Base-by-base conservation (phyloP, 345 rosid species). In the Bretschneidera sinensis region DNA sequence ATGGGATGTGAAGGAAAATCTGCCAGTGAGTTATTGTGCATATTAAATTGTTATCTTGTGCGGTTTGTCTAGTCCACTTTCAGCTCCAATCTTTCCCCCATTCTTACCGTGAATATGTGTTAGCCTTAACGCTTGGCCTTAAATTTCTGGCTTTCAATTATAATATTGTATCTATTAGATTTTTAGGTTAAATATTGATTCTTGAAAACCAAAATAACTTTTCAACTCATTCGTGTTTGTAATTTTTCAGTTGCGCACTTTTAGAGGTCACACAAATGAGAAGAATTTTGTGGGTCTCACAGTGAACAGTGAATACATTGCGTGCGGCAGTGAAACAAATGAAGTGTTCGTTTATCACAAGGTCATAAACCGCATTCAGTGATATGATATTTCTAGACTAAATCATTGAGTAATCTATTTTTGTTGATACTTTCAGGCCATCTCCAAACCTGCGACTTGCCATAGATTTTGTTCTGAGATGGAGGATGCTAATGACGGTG, bases 311-410 rank as follows among this genome's bases (percentile, higher is more conserved):
- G 75, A 83, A 18, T 85, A 73, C 68, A 70, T 85, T 10, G 86
- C 84, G 17, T 83, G 91, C 49, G 91, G 91, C 71, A 85, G 91
- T 47, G 88, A 85, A 71, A 80, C 87, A 35, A 85, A 85, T 54
- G 87, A 85, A 73, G 91, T 74, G n/a, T 77, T 68, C 54, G 86
- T 81, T 47, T 85, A 85, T 64, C 86, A 85, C 72, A 85, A 85
- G 88, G 91, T 84, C 18, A 28, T 66, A 19, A 24, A 55, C 21
- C 52, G 23, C 16, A 13, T 31, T 2, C 9, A 24, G 8, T 39
- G 20, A 54, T 0, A 23, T 47, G 28, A 23, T 56, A 58, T 9
- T 31, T 31, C 9, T 31, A n/a, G n/a, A n/a, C n/a, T n/a, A n/a
- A n/a, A n/a, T 48, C 34, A n/a, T 23, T 4, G 5, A 47, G 2